A percentile compares a stretch with the other conserved stretches of the same genome.
Evolutionary conservation across 345 rosid genomes (phyloP).

Genomic region (Eucalyptus erythrocorys): DNA sequence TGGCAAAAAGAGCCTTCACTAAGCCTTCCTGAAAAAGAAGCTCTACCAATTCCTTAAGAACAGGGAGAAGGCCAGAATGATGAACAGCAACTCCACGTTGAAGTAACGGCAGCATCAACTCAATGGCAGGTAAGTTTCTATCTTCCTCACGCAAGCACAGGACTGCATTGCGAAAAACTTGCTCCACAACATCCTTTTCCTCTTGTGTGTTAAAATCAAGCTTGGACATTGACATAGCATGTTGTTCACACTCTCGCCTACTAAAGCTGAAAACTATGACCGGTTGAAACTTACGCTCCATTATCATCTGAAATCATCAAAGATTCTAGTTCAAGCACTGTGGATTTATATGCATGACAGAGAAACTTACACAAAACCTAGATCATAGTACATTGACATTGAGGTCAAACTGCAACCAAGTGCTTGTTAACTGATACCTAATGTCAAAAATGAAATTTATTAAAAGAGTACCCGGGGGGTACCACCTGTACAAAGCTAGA

Average conservation of each 20-base stretch:
- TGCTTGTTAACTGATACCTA: background rate
- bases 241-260: slow-evolving; percentile 96
- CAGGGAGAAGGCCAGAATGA: slow-evolving; percentile 99
- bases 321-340: background rate
- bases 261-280: slow-evolving; percentile 98
- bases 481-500: background rate
- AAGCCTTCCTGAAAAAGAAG: slow-evolving; percentile 99
- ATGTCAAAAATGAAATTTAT: background rate
- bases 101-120: slow-evolving; percentile 89
- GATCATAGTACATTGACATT: background rate
- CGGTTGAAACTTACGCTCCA: slow-evolving; percentile 91
- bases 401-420: background rate
- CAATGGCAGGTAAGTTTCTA: slow-evolving; percentile 91
- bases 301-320: slow-evolving; percentile 65
- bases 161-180: slow-evolving; percentile 71
- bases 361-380: background rate
- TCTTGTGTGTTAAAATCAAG: slow-evolving; percentile 91
- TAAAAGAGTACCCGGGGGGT: background rate
- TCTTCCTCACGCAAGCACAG: slow-evolving; percentile 94
- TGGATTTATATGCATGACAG: background rate
- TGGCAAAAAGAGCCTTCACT: slow-evolving; percentile 94
- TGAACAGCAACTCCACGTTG: slow-evolving; percentile 98
- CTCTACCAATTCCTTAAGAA: slow-evolving; percentile 94
- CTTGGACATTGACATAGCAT: slow-evolving; percentile 97
- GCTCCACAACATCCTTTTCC: slow-evolving; percentile 71